phyloP scores from a whole-genome alignment of 2,329 filamentous ascomycete species.

The Paecilomyces formosus region DNA sequence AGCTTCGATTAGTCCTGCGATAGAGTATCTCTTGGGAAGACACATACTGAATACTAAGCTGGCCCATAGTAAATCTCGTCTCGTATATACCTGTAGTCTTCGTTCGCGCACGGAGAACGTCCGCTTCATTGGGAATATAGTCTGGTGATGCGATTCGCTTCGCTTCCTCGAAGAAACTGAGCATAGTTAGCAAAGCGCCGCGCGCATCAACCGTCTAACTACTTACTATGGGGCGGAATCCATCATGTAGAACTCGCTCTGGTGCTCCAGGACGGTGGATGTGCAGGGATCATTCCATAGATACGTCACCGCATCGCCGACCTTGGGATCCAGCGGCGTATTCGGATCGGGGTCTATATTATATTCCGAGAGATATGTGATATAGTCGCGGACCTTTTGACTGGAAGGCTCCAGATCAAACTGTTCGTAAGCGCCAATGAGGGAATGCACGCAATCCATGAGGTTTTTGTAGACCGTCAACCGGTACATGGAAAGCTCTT shows the following conservation, averaged over 20 bases:
- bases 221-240: conserved; percentile 96
- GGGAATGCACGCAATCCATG: conserved; percentile 88
- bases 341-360: conserved; percentile 86
- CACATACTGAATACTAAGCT: conserved; percentile 96
- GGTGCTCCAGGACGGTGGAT: conserved; percentile 77
- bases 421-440: conserved; percentile 85
- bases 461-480: conserved; percentile 98
- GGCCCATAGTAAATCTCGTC: conserved; percentile 96
- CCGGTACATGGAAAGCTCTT: conserved; percentile 89
- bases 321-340: conserved; percentile 69
- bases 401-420: conserved; percentile 76
- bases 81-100: conserved; percentile 99
- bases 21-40: neutral
- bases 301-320: conserved; percentile 74
- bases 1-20: conserved; percentile 10
- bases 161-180: conserved; percentile 92
- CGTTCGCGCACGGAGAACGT: conserved; percentile 89
- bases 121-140: conserved; percentile 88
- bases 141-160: conserved; percentile 73
- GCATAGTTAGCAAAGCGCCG: conserved; percentile 8
- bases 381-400: conserved; percentile 63
- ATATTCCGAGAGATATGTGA: conserved; percentile 78
- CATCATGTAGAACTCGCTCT: conserved; percentile 98
- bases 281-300: conserved; percentile 87
- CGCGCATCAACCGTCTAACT: conserved; percentile 4